Conservation (phyloP, 2,329 filamentous ascomycete genomes). For the Ascochyta viciae-villosae region DNA sequence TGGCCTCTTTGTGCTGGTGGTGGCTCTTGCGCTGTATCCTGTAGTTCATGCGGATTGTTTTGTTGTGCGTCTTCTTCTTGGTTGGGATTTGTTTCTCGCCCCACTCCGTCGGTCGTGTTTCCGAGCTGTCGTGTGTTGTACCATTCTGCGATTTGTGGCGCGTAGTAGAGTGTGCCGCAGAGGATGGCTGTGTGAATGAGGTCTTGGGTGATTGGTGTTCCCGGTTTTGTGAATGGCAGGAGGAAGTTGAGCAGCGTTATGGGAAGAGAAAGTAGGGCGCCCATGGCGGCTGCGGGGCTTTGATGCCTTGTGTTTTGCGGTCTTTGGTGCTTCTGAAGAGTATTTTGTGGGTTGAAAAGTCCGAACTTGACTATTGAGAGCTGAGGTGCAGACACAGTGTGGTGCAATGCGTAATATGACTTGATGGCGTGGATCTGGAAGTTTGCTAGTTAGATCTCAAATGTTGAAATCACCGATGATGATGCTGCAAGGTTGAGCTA, state of each 20-base stretch:
- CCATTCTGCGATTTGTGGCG: constrained; percentile 54
- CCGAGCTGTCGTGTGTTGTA: constrained; percentile 36
- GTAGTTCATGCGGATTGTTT: background rate
- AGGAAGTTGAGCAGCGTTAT: constrained; percentile 51
- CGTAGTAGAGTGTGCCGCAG: constrained; percentile 55
- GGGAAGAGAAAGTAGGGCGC: constrained; percentile 36
- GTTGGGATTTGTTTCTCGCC: background rate
- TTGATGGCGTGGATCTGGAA: background rate
- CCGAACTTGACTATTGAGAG: background rate
- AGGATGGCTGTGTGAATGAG: constrained; percentile 55
- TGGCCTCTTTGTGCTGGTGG: background rate
- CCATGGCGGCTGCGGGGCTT: constrained; percentile 34
- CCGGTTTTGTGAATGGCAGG: constrained; percentile 57
- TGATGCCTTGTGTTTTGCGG: background rate
- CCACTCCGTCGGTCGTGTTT: constrained; percentile 8
- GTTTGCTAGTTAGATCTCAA: constrained; percentile 1
- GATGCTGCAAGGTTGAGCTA: constrained; percentile 11
- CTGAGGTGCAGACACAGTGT: background rate
- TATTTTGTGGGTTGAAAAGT: background rate
- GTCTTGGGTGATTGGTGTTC: constrained; percentile 56
- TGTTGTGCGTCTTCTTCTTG: constrained; percentile 2
- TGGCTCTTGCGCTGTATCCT: background rate
- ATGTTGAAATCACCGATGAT: constrained; percentile 11
- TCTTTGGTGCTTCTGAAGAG: background rate
- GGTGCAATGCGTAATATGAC: background rate